phyloP scores from a whole-genome alignment of 2,329 filamentous ascomycete species.

The Colletotrichum sp. region DNA sequence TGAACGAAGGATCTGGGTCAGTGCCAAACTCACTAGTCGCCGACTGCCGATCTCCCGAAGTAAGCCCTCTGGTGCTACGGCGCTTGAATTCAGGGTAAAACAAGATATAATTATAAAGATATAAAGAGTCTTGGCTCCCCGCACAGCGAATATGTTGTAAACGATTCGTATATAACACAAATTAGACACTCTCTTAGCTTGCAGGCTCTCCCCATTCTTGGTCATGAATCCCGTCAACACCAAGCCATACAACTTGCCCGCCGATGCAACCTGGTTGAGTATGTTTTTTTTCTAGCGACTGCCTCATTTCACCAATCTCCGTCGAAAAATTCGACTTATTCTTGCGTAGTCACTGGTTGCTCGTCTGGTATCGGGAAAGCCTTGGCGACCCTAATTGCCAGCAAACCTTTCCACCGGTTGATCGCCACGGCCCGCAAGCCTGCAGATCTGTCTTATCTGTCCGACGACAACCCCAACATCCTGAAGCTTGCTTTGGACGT shows the following conservation, averaged over 20 bases:
- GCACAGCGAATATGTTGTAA: rapidly evolving
- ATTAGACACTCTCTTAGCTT: not conserved
- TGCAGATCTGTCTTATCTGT: constrained; percentile 43
- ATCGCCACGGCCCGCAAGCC: constrained; percentile 54
- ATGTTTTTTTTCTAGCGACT: constrained; percentile 11
- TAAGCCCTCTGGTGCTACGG: rapidly evolving
- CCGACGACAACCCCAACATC: constrained; percentile 36
- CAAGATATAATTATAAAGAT: not conserved
- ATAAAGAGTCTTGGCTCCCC: not conserved
- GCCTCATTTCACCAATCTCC: not conserved
- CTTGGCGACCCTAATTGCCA: constrained; percentile 41
- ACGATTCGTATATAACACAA: not conserved
- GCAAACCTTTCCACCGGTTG: constrained; percentile 41
- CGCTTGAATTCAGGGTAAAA: not conserved
- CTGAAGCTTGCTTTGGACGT: constrained; percentile 54
- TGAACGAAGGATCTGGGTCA: not conserved
- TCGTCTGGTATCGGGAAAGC: constrained; percentile 51
- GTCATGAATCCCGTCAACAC: constrained; percentile 34
- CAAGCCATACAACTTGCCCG: constrained; percentile 34
- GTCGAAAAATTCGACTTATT: not conserved
- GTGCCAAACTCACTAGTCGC: rapidly evolving
- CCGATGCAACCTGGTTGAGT: constrained; percentile 45
- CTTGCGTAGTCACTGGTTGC: constrained; percentile 48
- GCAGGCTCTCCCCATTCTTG: no score
- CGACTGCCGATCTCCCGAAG: not conserved